These are phyloP conservation scores for Ormosia emarginata DNA, from an alignment of 306 rosid species.

Conservation along the genomic window DNA sequence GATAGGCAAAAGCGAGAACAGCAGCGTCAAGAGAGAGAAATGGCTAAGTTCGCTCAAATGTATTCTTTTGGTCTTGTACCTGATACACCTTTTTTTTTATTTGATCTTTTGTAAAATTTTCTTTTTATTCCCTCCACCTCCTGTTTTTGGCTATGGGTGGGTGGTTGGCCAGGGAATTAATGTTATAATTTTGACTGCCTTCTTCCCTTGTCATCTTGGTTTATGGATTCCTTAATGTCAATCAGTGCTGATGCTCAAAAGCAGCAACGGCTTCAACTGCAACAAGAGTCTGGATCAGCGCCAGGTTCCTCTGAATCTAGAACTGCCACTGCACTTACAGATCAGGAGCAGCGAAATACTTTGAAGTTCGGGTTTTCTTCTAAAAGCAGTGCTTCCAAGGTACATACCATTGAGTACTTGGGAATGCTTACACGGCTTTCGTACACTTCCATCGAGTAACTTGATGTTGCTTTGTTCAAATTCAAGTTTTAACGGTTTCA, in stretches of 20 bases:
- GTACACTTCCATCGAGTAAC: background rate
- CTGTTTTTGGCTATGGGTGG: background rate
- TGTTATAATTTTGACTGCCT: background rate
- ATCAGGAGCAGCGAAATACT: constrained; percentile 83
- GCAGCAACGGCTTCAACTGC: constrained; percentile 70
- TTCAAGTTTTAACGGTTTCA: background rate
- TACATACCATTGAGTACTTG: background rate
- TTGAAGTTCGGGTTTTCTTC: constrained; percentile 93
- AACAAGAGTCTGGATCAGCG: constrained; percentile 55
- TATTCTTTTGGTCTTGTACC: constrained; percentile 18
- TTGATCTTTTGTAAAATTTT: background rate
- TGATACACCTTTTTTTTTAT: background rate
- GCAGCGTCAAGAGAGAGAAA: constrained; percentile 88
- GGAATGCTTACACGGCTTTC: background rate
- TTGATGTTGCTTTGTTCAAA: background rate
- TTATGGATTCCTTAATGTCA: constrained; percentile 23
- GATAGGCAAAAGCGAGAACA: constrained; percentile 91
- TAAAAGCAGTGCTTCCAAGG: constrained; percentile 75
- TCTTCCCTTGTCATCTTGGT: background rate
- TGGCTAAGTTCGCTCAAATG: constrained; percentile 90
- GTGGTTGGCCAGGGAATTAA: background rate
- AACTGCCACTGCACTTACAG: constrained; percentile 66
- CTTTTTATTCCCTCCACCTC: background rate
- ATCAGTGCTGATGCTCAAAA: constrained; percentile 80
- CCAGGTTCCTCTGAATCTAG: constrained; percentile 49